Percentiles rank a stretch among this genome's conserved stretches.
These are phyloP conservation scores for Sindora glabra DNA, from an alignment of 306 rosid species.

Conservation along the genomic window DNA sequence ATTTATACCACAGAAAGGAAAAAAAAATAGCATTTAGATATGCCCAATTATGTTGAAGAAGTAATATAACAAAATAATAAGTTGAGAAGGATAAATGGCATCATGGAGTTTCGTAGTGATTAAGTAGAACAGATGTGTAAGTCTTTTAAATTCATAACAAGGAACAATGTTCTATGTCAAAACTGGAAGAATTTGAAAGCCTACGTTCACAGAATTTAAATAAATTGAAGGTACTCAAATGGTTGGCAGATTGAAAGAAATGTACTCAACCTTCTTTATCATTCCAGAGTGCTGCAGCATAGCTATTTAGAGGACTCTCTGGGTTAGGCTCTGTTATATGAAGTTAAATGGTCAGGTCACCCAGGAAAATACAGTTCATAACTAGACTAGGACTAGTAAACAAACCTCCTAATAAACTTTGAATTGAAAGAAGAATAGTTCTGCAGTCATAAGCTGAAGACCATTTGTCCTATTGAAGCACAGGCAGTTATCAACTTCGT, in stretches of 20 bases:
- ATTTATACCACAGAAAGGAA: neutral
- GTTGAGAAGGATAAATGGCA: neutral
- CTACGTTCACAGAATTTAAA: neutral
- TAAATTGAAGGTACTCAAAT: neutral
- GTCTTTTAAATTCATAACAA: neutral
- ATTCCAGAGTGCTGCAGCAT: slow-evolving; percentile 82
- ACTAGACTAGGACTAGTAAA: slow-evolving; percentile 3
- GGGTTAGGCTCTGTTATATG: slow-evolving; percentile 75
- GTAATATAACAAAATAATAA: neutral
- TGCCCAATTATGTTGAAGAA: neutral
- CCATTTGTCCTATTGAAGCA: slow-evolving; percentile 77
- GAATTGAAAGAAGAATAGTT: slow-evolving; percentile 90
- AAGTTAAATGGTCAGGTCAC: slow-evolving; percentile 29
- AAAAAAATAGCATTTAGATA: neutral
- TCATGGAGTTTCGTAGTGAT: neutral
- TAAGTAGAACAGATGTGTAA: neutral
- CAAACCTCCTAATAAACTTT: slow-evolving; percentile 90
- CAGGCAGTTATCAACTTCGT: slow-evolving; percentile 2
- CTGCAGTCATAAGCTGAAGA: slow-evolving; percentile 98
- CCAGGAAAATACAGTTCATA: slow-evolving; percentile 7
- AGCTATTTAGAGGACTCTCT: slow-evolving; percentile 91
- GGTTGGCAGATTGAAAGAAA: neutral
- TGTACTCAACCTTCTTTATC: slow-evolving; percentile 68
- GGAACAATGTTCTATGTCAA: neutral
- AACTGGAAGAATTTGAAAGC: neutral